Conservation (phyloP, 1,284 basidiomycete genomes). For the Marasmius oreades region DNA sequence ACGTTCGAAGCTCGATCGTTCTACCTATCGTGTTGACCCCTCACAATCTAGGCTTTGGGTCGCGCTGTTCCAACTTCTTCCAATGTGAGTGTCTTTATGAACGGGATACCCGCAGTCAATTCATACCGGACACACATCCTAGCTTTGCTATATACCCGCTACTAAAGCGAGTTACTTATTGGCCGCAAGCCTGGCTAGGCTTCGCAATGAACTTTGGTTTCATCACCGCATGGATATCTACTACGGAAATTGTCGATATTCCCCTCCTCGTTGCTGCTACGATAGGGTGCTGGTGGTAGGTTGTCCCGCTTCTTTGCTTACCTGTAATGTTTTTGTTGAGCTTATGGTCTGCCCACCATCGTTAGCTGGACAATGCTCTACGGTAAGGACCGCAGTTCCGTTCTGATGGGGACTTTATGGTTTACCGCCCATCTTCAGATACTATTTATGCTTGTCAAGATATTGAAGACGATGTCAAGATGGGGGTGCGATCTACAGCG, state of each 20-base stretch:
- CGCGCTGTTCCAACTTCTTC: slow-evolving; percentile 43
- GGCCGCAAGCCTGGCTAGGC: slow-evolving; percentile 78
- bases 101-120: neutral
- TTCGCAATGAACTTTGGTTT: slow-evolving; percentile 53
- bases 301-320: slow-evolving; percentile 4
- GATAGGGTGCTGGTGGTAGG: slow-evolving; percentile 45
- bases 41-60: slow-evolving; percentile 31
- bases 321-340: slow-evolving; percentile 5
- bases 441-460: slow-evolving; percentile 62
- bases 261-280: slow-evolving; percentile 32
- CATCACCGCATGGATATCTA: slow-evolving; percentile 44
- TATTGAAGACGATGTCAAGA: slow-evolving; percentile 46
- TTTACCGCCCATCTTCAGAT: slow-evolving; percentile 26
- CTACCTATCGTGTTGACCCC: neutral
- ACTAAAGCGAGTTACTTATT: slow-evolving; percentile 59
- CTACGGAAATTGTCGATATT: slow-evolving; percentile 34
- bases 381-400: slow-evolving; percentile 30
- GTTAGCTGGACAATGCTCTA: slow-evolving; percentile 69
- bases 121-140: neutral
- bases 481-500: slow-evolving; percentile 53
- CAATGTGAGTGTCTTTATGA: slow-evolving; percentile 33
- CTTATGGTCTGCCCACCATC: slow-evolving; percentile 18
- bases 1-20: slow-evolving; percentile 17
- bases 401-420: neutral
- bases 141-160: slow-evolving; percentile 48